Percentiles rank a stretch among this genome's conserved stretches.
phyloP scores from a whole-genome alignment of 371 early-diverging fungal genomes.

The Sporodiniella umbellata region DNA sequence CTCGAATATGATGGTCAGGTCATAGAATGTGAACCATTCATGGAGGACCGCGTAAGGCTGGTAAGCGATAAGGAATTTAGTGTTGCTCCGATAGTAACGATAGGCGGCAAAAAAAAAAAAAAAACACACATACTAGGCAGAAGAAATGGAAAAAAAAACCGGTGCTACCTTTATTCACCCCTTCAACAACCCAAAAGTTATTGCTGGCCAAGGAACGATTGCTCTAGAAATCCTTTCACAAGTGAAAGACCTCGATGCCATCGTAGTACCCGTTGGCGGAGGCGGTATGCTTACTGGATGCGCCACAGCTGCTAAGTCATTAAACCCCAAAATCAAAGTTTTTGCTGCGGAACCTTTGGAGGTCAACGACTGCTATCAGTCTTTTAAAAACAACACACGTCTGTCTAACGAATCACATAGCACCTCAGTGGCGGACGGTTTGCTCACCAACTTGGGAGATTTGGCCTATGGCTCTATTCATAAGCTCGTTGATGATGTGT shows the following conservation, averaged over 20 bases:
- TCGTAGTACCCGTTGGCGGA: constrained; percentile 55
- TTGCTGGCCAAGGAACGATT: constrained; percentile 64
- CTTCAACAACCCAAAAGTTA: constrained; percentile 45
- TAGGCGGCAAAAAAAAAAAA: no score
- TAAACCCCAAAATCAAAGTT: constrained; percentile 32
- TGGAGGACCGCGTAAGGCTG: constrained; percentile 25
- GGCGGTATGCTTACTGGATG: constrained; percentile 62
- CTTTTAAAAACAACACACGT: constrained; percentile 20
- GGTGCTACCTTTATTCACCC: constrained; percentile 46
- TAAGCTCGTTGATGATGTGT: constrained; percentile 48
- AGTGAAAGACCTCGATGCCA: constrained; percentile 38
- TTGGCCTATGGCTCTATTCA: constrained; percentile 40
- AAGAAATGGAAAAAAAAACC: constrained; percentile 22
- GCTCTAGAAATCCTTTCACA: constrained; percentile 49
- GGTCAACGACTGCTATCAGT: constrained; percentile 39
- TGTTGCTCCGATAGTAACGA: not conserved
- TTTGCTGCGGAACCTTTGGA: constrained; percentile 51
- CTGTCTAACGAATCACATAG: constrained; percentile 9
- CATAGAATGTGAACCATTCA: constrained; percentile 38
- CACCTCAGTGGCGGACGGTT: constrained; percentile 40
- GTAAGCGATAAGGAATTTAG: constrained; percentile 10
- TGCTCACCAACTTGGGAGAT: constrained; percentile 41
- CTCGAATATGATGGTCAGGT: constrained; percentile 51
- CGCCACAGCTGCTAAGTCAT: constrained; percentile 39
- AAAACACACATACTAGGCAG: constrained; percentile 11